Evolutionary conservation across 2,329 filamentous ascomycete species (phyloP), one percentile per base, ranked within the genome.

Genomic region (Neonectria faginata): DNA sequence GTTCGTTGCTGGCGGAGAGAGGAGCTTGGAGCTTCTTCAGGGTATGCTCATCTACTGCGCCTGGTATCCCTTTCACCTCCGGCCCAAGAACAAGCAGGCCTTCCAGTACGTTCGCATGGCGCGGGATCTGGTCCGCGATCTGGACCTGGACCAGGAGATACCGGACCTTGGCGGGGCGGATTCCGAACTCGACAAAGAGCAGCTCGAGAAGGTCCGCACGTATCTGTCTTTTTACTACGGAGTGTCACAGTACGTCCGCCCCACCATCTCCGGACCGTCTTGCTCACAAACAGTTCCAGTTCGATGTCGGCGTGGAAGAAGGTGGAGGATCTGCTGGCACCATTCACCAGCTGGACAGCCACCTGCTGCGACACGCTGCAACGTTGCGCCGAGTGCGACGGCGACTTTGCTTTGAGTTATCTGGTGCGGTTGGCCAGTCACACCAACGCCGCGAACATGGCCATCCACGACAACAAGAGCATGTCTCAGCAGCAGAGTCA

Each of bases 61-160:
- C 18, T 89, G 87, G 87, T 89, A 86, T 54, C 85, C 85, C 0
- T 86, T 85, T 41, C 85, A 87, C 63, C 76, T 87, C 14, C 77
- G 85, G 1, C 85, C 85, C 2, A 85, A 80, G 62, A 85, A 82
- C 65, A 84, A 77, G 64, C 83, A 86, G 42, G 76, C 80, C 0
- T 76, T 79, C 5, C 85, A 86, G 59, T 87, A 87, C 67, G 70
- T 85, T 5, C 80, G 82, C 25, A 87, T 87, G 84, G 80, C 81
- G 0, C 78, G 80, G 16, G 85, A 87, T 60, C 78, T 87, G 9
- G 71, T 84, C 8, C 77, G 76, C 9, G 85, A 87, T 59, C 78
- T 87, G 1, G 84, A 85, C 6, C 72, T 87, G 2, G 81, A 85
- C 25, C 76, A 82, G 22, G 80, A 82, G 33, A 67, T 72, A 1